phyloP scores from a whole-genome alignment of 2,329 filamentous ascomycete genomes.

The Rugonectria rugulosa region DNA sequence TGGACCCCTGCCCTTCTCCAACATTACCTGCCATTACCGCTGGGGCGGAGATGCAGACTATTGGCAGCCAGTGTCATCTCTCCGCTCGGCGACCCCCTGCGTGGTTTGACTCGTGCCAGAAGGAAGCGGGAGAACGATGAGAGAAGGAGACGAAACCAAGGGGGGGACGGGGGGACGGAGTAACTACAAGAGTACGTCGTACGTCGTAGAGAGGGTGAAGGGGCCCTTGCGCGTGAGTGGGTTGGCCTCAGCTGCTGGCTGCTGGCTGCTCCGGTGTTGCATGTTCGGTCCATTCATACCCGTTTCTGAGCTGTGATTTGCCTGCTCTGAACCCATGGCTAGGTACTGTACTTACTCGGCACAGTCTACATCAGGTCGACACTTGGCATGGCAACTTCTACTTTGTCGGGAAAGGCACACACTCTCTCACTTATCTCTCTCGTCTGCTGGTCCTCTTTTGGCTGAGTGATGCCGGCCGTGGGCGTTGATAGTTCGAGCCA shows the following conservation, averaged over 20 bases:
- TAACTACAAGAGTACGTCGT: no score
- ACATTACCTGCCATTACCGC: slow-evolving; percentile 26
- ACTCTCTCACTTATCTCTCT: background rate
- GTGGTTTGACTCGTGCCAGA: slow-evolving; percentile 13
- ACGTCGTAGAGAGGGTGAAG: no score
- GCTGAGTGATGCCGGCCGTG: background rate
- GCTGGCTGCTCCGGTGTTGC: slow-evolving; percentile 1
- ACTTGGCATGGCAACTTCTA: no score
- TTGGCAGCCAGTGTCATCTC: slow-evolving; percentile 36
- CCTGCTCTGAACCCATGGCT: background rate
- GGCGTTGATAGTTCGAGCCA: background rate
- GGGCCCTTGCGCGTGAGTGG: no score
- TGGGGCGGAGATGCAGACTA: slow-evolving; percentile 35
- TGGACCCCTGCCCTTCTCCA: no score
- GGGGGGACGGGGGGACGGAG: background rate
- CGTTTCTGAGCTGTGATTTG: slow-evolving; percentile 1
- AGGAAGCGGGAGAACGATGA: background rate
- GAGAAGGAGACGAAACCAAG: slow-evolving; percentile 2
- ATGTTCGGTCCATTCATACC: slow-evolving; percentile 11
- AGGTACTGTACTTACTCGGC: background rate
- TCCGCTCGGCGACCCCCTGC: slow-evolving; percentile 18
- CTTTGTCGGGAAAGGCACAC: no score
- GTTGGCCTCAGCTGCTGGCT: no score
- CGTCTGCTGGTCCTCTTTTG: background rate
- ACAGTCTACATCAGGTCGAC: background rate